Evolutionary conservation across 108 stramenopile genomes (phyloP).

Genomic region (Schizochytrium sp.): DNA sequence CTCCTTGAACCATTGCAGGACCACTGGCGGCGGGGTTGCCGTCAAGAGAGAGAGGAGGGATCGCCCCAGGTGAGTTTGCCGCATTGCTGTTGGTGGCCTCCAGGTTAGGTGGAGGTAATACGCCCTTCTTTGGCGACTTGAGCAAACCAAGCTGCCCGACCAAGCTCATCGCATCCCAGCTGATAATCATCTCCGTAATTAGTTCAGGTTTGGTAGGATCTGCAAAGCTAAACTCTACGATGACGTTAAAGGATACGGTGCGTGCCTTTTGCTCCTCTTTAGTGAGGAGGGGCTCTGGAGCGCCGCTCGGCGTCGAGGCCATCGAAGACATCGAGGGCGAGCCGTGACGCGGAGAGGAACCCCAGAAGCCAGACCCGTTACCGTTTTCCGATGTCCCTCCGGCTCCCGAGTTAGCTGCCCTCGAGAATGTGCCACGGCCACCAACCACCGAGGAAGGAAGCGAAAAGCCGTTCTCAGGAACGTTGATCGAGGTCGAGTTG

Average conservation of each 20-base stretch:
- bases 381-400: not conserved
- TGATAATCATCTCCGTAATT: slow-evolving; percentile 55
- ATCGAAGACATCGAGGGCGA: not conserved
- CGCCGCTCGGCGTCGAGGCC: slow-evolving; percentile 35
- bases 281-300: slow-evolving; percentile 25
- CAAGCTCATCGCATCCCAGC: slow-evolving; percentile 37
- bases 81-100: not conserved
- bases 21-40: not conserved
- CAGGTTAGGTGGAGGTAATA: slow-evolving; percentile 44
- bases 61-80: not conserved
- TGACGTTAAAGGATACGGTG: slow-evolving; percentile 51
- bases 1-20: too few relatives aligned
- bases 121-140: slow-evolving; percentile 43
- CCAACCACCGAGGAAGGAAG: slow-evolving; percentile 40
- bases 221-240: slow-evolving; percentile 60
- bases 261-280: slow-evolving; percentile 53
- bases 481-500: not conserved
- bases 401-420: not conserved
- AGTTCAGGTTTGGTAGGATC: slow-evolving; percentile 45
- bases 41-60: not conserved
- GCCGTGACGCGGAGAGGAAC: not conserved
- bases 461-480: slow-evolving; percentile 6
- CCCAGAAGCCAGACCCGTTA: too few relatives aligned
- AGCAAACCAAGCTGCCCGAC: slow-evolving; percentile 48
- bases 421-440: not conserved